Conservation (phyloP, 257 asterid species). For the Solanum etuberosum region DNA sequence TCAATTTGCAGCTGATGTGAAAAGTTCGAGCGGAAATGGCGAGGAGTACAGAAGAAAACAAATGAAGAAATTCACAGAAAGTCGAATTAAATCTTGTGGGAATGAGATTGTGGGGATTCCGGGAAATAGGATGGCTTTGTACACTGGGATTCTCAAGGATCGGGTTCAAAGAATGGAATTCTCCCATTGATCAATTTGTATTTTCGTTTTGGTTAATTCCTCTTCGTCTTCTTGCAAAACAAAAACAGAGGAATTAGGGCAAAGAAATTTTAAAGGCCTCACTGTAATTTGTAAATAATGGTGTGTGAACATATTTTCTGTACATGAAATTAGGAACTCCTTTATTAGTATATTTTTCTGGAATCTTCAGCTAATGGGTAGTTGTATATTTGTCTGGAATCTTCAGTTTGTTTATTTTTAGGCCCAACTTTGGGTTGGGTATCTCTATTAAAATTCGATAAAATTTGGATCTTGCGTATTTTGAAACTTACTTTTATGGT, state of each 20-base stretch:
- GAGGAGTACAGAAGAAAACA: conserved; percentile 41
- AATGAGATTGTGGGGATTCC: conserved; percentile 35
- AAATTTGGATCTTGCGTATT: neutral
- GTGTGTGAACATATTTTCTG: neutral
- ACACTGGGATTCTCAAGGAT: conserved; percentile 64
- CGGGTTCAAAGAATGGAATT: conserved; percentile 42
- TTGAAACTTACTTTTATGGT: neutral
- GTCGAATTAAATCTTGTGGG: conserved; percentile 17
- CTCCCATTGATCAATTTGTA: neutral
- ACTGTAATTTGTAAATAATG: neutral
- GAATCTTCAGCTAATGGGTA: neutral
- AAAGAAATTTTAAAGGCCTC: neutral
- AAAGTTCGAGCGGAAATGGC: conserved; percentile 39
- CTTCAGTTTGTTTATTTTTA: neutral
- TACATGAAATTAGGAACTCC: neutral
- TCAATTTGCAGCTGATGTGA: conserved; percentile 64
- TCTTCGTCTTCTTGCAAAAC: neutral
- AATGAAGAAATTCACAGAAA: neutral
- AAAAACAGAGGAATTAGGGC: neutral
- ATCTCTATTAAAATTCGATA: neutral
- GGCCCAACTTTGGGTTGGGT: too few species aligned
- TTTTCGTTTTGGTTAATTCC: neutral
- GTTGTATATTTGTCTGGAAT: neutral
- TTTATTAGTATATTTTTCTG: neutral
- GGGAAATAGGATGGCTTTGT: conserved; percentile 55